A percentile compares a stretch with the other conserved stretches of the same genome.
These are phyloP conservation scores for Talaromyces pinophilus DNA, from an alignment of 2,329 filamentous ascomycete species.

Conservation along the genomic window DNA sequence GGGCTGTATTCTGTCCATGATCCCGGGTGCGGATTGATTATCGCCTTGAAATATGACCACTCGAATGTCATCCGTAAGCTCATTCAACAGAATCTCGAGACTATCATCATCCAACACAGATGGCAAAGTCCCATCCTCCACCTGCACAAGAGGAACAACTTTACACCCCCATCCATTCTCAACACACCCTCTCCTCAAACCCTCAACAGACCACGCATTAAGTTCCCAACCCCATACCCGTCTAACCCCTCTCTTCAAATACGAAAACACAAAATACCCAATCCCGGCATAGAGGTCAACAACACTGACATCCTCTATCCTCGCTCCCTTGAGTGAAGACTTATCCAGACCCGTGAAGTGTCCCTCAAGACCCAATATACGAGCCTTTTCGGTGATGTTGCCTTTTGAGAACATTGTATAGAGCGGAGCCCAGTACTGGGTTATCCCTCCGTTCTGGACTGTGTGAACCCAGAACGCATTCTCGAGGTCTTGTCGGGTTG, in stretches of 20 bases:
- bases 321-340: constrained; percentile 29
- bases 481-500: constrained; percentile 58
- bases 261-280: constrained; percentile 89
- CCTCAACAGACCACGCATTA: constrained; percentile 85
- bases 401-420: constrained; percentile 95
- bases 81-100: constrained; percentile 31
- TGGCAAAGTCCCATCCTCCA: constrained; percentile 29
- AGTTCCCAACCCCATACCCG: constrained; percentile 84
- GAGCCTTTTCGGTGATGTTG: constrained; percentile 84
- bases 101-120: constrained; percentile 28
- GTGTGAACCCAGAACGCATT: constrained; percentile 76
- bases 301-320: constrained; percentile 37
- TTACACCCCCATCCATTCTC: constrained; percentile 67
- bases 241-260: constrained; percentile 67
- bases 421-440: constrained; percentile 81
- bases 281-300: constrained; percentile 91
- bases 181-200: constrained; percentile 71
- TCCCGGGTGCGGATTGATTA: constrained; percentile 58
- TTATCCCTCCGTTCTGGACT: constrained; percentile 73
- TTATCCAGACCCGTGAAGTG: constrained; percentile 39
- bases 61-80: constrained; percentile 48
- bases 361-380: constrained; percentile 58
- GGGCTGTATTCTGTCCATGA: constrained; percentile 38
- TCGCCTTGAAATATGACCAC: constrained; percentile 71
- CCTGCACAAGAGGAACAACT: constrained; percentile 51